A percentile compares a stretch with the other conserved stretches of the same genome.
Evolutionary conservation across 2,329 filamentous ascomycete genomes (phyloP).

Genomic region (Ophiostoma himal-ulmi): DNA sequence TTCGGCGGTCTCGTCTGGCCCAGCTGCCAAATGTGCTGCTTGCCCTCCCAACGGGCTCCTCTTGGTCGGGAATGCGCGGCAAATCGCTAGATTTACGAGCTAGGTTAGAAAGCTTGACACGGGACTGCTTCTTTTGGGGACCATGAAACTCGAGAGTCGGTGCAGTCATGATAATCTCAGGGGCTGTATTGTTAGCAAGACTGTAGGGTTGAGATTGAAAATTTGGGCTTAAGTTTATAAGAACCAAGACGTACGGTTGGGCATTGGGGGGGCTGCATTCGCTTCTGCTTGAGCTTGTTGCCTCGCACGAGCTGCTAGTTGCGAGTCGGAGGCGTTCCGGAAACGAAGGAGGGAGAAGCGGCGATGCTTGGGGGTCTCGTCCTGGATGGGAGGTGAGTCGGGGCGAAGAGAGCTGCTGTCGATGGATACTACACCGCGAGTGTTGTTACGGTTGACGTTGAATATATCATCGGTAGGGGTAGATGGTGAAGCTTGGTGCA

Average conservation of each 20-base stretch:
- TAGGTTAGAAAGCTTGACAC: conserved; percentile 49
- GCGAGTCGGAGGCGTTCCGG: conserved; percentile 88
- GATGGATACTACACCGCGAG: conserved; percentile 28
- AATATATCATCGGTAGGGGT: conserved; percentile 27
- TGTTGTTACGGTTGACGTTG: conserved; percentile 28
- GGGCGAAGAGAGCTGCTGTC: conserved; percentile 35
- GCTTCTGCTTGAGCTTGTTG: conserved; percentile 53
- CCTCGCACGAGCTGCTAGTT: conserved; percentile 70
- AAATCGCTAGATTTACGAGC: conserved; percentile 50
- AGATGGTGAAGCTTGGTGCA: conserved; percentile 6
- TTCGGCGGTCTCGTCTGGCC: conserved; percentile 40
- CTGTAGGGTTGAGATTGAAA: too few relatives aligned
- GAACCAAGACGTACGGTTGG: conserved; percentile 44
- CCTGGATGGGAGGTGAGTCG: conserved; percentile 47
- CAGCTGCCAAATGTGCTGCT: conserved; percentile 26
- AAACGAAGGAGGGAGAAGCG: conserved; percentile 71
- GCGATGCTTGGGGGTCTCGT: conserved; percentile 51
- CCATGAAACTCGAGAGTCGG: conserved; percentile 62
- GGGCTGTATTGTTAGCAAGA: conserved; percentile 40
- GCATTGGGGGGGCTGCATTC: conserved; percentile 51
- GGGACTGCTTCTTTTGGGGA: conserved; percentile 50
- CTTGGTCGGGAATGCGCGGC: conserved; percentile 35
- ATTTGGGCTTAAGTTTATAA: too few relatives aligned
- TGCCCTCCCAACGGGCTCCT: conserved; percentile 26
- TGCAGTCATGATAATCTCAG: conserved; percentile 83